Evolutionary conservation across 768 basidiomycete species (phyloP).

Genomic region (Chalciporus chontae): DNA sequence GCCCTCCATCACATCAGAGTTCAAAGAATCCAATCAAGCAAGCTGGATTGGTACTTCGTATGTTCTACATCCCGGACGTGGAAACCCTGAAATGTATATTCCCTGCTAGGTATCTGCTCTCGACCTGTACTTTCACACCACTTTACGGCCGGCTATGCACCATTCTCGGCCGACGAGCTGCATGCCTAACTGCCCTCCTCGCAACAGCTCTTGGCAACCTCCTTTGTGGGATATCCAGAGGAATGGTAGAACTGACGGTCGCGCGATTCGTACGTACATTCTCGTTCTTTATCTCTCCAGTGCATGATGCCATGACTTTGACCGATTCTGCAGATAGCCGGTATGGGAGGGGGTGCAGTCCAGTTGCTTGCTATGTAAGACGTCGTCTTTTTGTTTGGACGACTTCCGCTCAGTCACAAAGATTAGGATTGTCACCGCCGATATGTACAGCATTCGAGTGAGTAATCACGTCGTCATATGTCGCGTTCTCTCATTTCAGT

Average conservation of each 20-base stretch:
- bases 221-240: slow-evolving; percentile 60
- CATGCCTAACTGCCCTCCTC: slow-evolving; percentile 59
- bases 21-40: slow-evolving; percentile 26
- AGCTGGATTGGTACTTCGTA: slow-evolving; percentile 28
- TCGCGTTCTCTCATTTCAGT: neutral
- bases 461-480: neutral
- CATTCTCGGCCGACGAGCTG: slow-evolving; percentile 65
- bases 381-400: neutral
- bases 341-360: slow-evolving; percentile 20
- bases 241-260: slow-evolving; percentile 64
- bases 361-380: slow-evolving; percentile 19
- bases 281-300: no score
- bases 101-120: slow-evolving; percentile 57
- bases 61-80: neutral
- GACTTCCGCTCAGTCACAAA: neutral
- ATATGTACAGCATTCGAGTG: slow-evolving; percentile 20
- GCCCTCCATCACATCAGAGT: slow-evolving; percentile 22
- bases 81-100: no score
- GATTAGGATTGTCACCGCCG: slow-evolving; percentile 21
- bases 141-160: slow-evolving; percentile 75
- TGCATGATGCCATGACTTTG: neutral
- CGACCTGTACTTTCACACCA: slow-evolving; percentile 77
- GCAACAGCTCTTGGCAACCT: slow-evolving; percentile 60
- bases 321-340: slow-evolving; percentile 13
- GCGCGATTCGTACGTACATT: slow-evolving; percentile 62